Base-by-base conservation (phyloP, 371 early-diverging fungal species). In the Caulochytrium protostelioides region DNA sequence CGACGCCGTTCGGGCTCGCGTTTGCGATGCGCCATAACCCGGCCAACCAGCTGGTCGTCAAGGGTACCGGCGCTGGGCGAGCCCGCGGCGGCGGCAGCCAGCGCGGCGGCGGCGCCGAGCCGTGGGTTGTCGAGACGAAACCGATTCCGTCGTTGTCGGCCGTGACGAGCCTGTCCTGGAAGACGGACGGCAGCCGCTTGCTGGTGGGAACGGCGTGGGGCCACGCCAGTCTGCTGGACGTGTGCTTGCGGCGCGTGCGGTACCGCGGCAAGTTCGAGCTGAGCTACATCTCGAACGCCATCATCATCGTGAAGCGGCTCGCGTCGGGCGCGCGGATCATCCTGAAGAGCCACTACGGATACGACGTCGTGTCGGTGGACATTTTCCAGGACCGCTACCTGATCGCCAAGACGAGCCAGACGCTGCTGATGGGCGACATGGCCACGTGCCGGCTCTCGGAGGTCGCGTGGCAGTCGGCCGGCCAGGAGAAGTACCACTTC, bases 211-310 rank as follows among this genome's bases (percentile, higher is more conserved):
- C n/a, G n/a, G n/a, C n/a, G n/a, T n/a, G n/a, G n/a, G n/a, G n/a
- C n/a, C n/a, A n/a, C n/a, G n/a, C n/a, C n/a, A n/a, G n/a, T 34
- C 46, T 64, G 33, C 63, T 61, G 41, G 68, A 68, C 38, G 65
- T 65, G 49, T 65, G 68, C 32, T 52, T 68, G 16, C 44, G 56
- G 14, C 37, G 57, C 30, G 50, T 58, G 6, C 42, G 60, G 18
- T 68, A 68, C 54, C 62, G 61, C 41, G 65, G 65, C 16, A 65
- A 58, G 36, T 68, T 68, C 37, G 68, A 68, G 34, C 62, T 68
- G 39, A 65, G 60, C 9, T 68, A 65, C 37, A 63, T 65, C 7
- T 57, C 58, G 25, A 60, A 61, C 7, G 46, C 48, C 32, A 65
- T 65, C 44, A 65, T 68, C 13, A 60, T 68, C 23, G 65, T 68